Evolutionary conservation across 352 stramenopile genomes (phyloP).

Genomic region (Phytophthora sansomeana): DNA sequence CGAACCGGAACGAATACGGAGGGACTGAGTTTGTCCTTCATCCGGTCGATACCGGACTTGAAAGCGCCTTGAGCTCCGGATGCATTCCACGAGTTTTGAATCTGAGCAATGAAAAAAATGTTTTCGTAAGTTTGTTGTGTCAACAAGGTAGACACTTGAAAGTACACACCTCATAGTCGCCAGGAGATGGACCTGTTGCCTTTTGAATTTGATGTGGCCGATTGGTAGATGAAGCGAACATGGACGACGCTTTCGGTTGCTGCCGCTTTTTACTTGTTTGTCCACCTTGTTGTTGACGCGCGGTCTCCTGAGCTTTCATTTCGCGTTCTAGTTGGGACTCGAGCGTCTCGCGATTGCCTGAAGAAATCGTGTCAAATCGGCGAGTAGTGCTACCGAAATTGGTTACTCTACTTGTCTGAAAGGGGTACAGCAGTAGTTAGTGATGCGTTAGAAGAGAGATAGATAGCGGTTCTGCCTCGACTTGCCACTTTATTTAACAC

Average conservation of each 20-base stretch:
- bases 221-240: constrained; percentile 71
- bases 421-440: constrained; percentile 1
- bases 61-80: constrained; percentile 69
- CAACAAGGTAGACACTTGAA: neutral
- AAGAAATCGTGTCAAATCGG: constrained; percentile 68
- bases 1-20: constrained; percentile 53
- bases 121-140: neutral
- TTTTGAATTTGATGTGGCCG: constrained; percentile 58
- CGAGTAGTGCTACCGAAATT: constrained; percentile 83
- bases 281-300: constrained; percentile 14
- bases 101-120: constrained; percentile 36
- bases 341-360: constrained; percentile 36
- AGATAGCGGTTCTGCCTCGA: neutral
- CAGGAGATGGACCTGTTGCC: constrained; percentile 52
- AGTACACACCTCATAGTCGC: constrained; percentile 70
- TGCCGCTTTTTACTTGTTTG: constrained; percentile 30
- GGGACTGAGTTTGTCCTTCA: constrained; percentile 45
- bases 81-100: constrained; percentile 70
- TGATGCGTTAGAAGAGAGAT: neutral
- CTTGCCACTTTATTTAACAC: constrained; percentile 79
- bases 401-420: constrained; percentile 67
- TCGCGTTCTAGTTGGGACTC: constrained; percentile 71
- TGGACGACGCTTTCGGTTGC: constrained; percentile 61
- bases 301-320: constrained; percentile 47
- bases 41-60: constrained; percentile 69